Percentiles rank a stretch among this genome's conserved stretches.
These are phyloP conservation scores for Leucogyrophana mollusca DNA, from an alignment of 768 basidiomycete species.

Conservation along the genomic window DNA sequence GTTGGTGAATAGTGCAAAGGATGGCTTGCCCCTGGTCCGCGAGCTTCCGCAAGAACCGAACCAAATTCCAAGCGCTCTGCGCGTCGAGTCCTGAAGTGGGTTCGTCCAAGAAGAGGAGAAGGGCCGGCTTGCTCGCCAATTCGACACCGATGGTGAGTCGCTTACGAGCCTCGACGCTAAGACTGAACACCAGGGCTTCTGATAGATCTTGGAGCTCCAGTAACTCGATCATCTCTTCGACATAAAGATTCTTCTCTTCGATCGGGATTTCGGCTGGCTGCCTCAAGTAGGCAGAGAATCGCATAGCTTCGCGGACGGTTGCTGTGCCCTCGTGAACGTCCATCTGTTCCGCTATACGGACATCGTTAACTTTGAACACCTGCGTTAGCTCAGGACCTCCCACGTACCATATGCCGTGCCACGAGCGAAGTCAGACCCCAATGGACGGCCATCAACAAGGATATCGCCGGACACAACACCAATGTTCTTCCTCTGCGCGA, in stretches of 20 bases:
- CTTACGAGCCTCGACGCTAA: conserved; percentile 72
- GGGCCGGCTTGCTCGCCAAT: conserved; percentile 66
- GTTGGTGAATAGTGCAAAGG: conserved; percentile 89
- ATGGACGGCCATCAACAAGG: conserved; percentile 62
- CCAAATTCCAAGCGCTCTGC: conserved; percentile 77
- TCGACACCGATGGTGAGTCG: conserved; percentile 91
- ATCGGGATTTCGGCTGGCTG: conserved; percentile 67
- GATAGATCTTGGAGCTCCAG: conserved; percentile 82
- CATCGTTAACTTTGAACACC: conserved; percentile 20
- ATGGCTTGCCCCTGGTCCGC: conserved; percentile 87
- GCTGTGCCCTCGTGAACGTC: conserved; percentile 82
- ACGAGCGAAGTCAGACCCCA: conserved; percentile 54
- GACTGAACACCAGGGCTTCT: conserved; percentile 75
- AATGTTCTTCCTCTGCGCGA: conserved; percentile 71
- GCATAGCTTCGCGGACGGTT: conserved; percentile 82
- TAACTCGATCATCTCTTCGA: conserved; percentile 81
- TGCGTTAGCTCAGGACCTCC: conserved; percentile 20
- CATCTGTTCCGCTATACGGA: conserved; percentile 69
- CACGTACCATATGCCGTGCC: conserved; percentile 75
- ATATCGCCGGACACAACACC: conserved; percentile 65
- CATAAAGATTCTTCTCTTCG: conserved; percentile 76
- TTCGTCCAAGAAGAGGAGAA: conserved; percentile 34
- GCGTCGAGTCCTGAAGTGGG: conserved; percentile 58
- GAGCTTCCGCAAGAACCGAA: conserved; percentile 79
- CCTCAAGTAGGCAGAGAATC: conserved; percentile 82